Conservation (phyloP, 176 grass and related monocot species). For the Oryza glaberrima region DNA sequence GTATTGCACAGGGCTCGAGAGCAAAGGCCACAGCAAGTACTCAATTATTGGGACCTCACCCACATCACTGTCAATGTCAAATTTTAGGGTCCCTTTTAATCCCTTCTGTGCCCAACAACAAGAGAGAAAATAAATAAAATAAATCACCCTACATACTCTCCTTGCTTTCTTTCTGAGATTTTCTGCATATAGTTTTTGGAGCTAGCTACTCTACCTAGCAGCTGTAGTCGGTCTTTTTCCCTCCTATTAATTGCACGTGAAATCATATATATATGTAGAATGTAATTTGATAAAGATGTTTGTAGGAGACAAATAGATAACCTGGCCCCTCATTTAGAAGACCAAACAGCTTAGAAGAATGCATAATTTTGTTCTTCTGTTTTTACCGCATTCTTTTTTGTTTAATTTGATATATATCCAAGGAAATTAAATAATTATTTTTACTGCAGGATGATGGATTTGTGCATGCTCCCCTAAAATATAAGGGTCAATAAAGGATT, state of each 20-base stretch:
- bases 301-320: not conserved
- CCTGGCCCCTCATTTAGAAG: not conserved
- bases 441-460: not conserved
- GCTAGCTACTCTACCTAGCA: not conserved
- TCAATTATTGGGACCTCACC: constrained; percentile 74
- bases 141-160: not conserved
- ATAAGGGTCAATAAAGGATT: not conserved
- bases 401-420: not conserved
- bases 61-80: constrained; percentile 65
- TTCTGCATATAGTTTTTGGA: not conserved
- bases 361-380: not conserved
- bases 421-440: not conserved
- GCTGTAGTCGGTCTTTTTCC: not conserved
- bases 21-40: constrained; percentile 57
- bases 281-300: not conserved
- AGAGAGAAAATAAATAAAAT: not conserved
- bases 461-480: not conserved
- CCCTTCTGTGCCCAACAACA: constrained; percentile 32
- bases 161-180: not conserved
- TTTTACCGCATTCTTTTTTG: not conserved
- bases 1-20: constrained; percentile 93
- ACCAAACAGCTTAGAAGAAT: not conserved
- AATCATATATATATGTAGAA: not conserved
- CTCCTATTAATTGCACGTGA: not conserved
- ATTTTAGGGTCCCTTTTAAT: constrained; percentile 50